Percentiles rank a stretch among this genome's conserved stretches.
These are phyloP conservation scores for Filosporella fistucella DNA, from an alignment of 495 filamentous ascomycete genomes.

Conservation along the genomic window DNA sequence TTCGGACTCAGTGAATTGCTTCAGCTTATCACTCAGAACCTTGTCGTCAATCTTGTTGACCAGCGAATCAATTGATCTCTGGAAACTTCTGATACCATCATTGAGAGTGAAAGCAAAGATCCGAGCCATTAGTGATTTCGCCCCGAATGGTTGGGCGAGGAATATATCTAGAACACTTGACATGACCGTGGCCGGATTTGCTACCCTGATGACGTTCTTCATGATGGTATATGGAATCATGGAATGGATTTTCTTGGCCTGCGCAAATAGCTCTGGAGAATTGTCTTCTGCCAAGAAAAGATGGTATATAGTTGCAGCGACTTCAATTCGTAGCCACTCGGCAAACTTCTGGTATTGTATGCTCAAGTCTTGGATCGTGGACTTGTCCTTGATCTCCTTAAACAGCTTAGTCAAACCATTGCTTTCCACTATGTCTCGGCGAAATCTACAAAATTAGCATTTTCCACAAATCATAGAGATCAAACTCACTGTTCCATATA, in stretches of 20 bases:
- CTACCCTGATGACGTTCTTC: conserved; percentile 94
- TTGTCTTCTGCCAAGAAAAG: conserved; percentile 98
- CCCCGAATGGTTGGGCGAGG: conserved; percentile 88
- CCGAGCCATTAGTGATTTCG: conserved; percentile 83
- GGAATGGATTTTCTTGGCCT: conserved; percentile 88
- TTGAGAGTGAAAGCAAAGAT: conserved; percentile 89
- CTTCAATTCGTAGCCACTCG: conserved; percentile 96
- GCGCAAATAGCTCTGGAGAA: conserved; percentile 90
- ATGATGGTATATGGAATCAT: conserved; percentile 86
- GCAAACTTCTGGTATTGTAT: conserved; percentile 97
- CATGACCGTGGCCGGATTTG: conserved; percentile 97
- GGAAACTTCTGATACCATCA: conserved; percentile 80
- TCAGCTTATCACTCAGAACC: conserved; percentile 76
- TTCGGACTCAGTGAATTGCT: conserved; percentile 67
- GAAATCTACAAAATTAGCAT: conserved; percentile 34
- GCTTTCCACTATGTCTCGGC: conserved; percentile 52
- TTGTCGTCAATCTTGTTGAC: conserved; percentile 69
- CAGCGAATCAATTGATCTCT: conserved; percentile 78
- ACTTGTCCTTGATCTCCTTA: conserved; percentile 82
- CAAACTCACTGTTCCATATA: conserved; percentile 92
- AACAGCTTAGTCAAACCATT: conserved; percentile 93
- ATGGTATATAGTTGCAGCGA: conserved; percentile 95
- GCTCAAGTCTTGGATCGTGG: conserved; percentile 78
- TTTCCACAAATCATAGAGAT: neutral
- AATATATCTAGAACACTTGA: conserved; percentile 87